Evolutionary conservation across 2,329 filamentous ascomycete genomes (phyloP), one percentile per base, ranked within the genome.

Genomic region (Tolypocladium tundrense): DNA sequence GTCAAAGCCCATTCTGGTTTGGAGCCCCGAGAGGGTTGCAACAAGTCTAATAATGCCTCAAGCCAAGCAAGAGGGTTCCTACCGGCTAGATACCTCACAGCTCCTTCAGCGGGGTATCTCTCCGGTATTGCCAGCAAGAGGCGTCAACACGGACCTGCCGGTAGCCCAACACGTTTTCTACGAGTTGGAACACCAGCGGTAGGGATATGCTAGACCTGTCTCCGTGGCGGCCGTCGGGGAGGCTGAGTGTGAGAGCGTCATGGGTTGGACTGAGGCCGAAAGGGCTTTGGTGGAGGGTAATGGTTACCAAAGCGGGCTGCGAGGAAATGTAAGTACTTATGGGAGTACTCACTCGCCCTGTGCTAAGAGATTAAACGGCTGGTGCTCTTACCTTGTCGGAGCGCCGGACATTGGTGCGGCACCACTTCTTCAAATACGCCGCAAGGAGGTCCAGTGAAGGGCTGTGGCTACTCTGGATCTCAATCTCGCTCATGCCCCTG

Each of bases 111-210:
- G 48, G 27, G 48, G 31, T 19, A 21, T 69, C 62, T 13, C 65
- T 58, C 21, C 64, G 54, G 35, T 67, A 70, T 4, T 69, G 66
- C 65, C 68, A 70, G 2, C 53, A 60, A 8, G 52, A 58, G 3
- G 63, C 51, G 56, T 67, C 65, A 7, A 57, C 59, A 39, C 63
- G 63, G 0, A 67, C 63, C 27, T 60, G 61, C 43, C 59, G 61
- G 19, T 81, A 81, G 0, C 77, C 78, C 57, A 82, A 66, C 1
- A 77, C 70, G 5, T 73, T 72, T 58, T 82, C 78, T 0, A 81
- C 68, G 9, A 82, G 65, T 0, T 73, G 70, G 24, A 80, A 64
- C 13, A 80, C 64, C 39, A 77, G 67, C n/a, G 76, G 73, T 1
- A 77, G 67, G 16, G 73, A 76, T 10, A 81, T 63, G 0, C 65